These are phyloP conservation scores for Pyrenopolyporus hunteri DNA, from an alignment of 495 filamentous ascomycete species.

Conservation along the genomic window DNA sequence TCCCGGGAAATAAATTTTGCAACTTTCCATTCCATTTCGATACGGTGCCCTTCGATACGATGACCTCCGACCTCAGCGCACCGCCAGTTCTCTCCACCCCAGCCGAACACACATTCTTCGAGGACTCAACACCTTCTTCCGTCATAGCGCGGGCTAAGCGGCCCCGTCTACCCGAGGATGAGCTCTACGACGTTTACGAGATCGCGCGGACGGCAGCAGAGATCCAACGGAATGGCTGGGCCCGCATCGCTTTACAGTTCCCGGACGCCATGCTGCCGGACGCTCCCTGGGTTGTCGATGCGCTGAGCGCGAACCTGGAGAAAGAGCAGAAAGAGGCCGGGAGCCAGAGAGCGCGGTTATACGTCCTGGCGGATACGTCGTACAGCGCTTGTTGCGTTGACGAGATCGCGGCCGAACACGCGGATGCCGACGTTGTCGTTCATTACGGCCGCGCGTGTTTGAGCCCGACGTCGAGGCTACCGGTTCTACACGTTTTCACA, in stretches of 20 bases:
- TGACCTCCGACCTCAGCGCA: conserved; percentile 48
- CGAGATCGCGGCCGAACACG: conserved; percentile 95
- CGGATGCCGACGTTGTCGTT: conserved; percentile 86
- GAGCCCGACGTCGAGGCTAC: conserved; percentile 84
- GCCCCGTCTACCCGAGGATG: conserved; percentile 64
- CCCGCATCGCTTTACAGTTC: conserved; percentile 87
- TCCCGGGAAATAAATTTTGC: too few relatives aligned
- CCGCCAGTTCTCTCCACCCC: conserved; percentile 88
- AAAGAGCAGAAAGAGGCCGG: conserved; percentile 12
- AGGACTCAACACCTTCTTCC: conserved; percentile 55
- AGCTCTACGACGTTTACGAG: conserved; percentile 81
- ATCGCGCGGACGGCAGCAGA: conserved; percentile 80
- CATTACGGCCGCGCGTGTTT: conserved; percentile 95
- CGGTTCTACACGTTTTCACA: conserved; percentile 94
- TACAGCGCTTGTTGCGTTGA: conserved; percentile 98
- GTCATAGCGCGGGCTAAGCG: conserved; percentile 46
- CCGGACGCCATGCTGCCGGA: conserved; percentile 90
- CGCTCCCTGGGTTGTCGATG: conserved; percentile 78
- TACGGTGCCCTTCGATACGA: too few relatives aligned
- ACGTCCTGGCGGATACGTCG: conserved; percentile 92
- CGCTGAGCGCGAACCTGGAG: conserved; percentile 67
- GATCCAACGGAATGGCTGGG: conserved; percentile 72
- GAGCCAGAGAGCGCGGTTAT: conserved; percentile 58
- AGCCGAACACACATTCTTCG: conserved; percentile 74
- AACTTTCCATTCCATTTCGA: too few relatives aligned